These are phyloP conservation scores for Coprinopsis sp. DNA, from an alignment of 768 basidiomycete genomes.

Conservation along the genomic window DNA sequence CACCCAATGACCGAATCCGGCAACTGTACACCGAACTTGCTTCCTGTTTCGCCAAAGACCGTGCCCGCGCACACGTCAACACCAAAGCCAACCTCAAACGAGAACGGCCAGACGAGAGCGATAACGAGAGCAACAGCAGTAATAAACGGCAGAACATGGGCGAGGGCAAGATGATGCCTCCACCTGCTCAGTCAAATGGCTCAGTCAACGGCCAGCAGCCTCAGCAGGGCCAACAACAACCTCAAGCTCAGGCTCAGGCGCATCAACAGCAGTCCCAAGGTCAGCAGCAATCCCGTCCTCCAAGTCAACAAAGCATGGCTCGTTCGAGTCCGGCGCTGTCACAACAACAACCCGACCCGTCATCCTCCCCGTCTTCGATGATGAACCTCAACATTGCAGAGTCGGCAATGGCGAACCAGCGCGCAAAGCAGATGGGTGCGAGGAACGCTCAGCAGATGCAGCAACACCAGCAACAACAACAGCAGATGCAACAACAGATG, in stretches of 20 bases:
- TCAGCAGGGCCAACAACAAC: conserved; percentile 12
- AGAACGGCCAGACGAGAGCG: conserved; percentile 50
- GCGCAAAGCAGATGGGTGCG: conserved; percentile 33
- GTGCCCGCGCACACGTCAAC: conserved; percentile 36
- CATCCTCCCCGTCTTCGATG: conserved; percentile 9
- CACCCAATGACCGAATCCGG: conserved; percentile 55
- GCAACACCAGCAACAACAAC: no score
- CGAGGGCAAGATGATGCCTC: conserved; percentile 51
- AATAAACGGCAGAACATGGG: conserved; percentile 71
- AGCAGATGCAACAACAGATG: no score
- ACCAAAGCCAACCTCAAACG: conserved; percentile 45
- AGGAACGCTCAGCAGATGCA: conserved; percentile 31
- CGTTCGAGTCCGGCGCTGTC: neutral
- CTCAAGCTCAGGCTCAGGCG: conserved; percentile 12
- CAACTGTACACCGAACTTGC: conserved; percentile 62
- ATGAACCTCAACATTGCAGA: conserved; percentile 23
- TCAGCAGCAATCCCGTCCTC: conserved; percentile 3
- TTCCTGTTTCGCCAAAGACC: conserved; percentile 56
- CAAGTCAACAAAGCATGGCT: neutral
- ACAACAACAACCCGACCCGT: conserved; percentile 8
- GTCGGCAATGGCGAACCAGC: conserved; percentile 29
- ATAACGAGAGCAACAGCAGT: conserved; percentile 25
- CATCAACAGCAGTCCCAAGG: conserved; percentile 7
- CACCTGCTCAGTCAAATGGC: no score
- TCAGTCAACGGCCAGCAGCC: conserved; percentile 27